A percentile compares a stretch with the other conserved stretches of the same genome.
Evolutionary conservation across 352 stramenopile species (phyloP).

Genomic region (Thalassiosira gravida): DNA sequence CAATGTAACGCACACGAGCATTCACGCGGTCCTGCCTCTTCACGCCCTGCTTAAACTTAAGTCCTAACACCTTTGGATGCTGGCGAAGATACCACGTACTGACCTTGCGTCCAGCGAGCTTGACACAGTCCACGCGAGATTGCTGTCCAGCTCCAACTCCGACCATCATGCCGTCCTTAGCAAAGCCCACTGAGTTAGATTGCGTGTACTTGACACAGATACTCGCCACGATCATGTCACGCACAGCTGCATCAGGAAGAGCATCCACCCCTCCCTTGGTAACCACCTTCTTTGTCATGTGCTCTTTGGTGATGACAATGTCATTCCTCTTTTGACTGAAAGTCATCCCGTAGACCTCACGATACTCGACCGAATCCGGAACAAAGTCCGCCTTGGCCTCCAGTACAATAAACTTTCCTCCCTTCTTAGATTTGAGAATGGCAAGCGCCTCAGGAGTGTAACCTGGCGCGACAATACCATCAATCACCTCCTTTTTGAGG

Average conservation of each 20-base stretch:
- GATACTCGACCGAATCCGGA: conserved; percentile 94
- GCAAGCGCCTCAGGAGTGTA: conserved; percentile 96
- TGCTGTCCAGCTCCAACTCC: conserved; percentile 99
- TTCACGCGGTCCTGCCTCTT: conserved; percentile 99
- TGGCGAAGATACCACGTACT: conserved; percentile 97
- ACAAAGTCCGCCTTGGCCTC: conserved; percentile 91
- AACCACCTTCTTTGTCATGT: conserved; percentile 89
- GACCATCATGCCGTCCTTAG: conserved; percentile 99
- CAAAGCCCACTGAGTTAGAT: conserved; percentile 98
- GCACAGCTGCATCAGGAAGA: conserved; percentile 91
- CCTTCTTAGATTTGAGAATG: conserved; percentile 98
- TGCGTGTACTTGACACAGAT: conserved; percentile 99
- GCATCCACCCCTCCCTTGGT: conserved; percentile 87
- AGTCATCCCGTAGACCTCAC: conserved; percentile 96
- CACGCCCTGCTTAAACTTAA: conserved; percentile 95
- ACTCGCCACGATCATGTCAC: conserved; percentile 96
- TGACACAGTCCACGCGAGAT: conserved; percentile 98
- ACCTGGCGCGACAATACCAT: conserved; percentile 98
- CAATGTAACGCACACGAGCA: conserved; percentile 98
- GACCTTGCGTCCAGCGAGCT: conserved; percentile 97
- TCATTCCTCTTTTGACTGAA: conserved; percentile 99
- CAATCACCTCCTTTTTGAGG: conserved; percentile 97
- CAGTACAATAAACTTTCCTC: conserved; percentile 98
- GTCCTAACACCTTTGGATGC: conserved; percentile 92
- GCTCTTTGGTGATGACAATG: conserved; percentile 91